Percentiles rank a stretch among this genome's conserved stretches.
Conservation (phyloP, 257 asterid species). For the Gentiana macrophylla region DNA sequence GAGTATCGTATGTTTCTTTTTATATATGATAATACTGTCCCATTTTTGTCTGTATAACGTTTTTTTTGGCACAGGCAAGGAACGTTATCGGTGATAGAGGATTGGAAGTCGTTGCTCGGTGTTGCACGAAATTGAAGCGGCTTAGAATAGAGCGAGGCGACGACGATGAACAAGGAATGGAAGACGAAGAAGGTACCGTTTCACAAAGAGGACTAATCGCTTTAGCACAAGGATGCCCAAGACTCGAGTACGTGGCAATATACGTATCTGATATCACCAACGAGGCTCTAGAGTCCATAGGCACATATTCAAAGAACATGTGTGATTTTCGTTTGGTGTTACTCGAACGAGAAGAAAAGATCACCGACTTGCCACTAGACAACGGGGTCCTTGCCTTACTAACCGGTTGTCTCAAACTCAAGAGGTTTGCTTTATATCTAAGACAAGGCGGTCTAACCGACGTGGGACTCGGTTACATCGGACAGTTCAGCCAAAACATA, state of each 20-base stretch:
- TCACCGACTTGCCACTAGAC: slow-evolving; percentile 73
- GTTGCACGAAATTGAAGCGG: slow-evolving; percentile 41
- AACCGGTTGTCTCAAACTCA: slow-evolving; percentile 52
- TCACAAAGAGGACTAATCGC: slow-evolving; percentile 53
- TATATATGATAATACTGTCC: slow-evolving; percentile 2
- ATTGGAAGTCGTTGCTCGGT: slow-evolving; percentile 50
- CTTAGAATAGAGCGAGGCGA: slow-evolving; percentile 54
- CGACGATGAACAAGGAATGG: slow-evolving; percentile 53
- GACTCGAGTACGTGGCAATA: slow-evolving; percentile 53
- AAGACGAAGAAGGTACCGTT: slow-evolving; percentile 57
- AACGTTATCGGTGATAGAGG: slow-evolving; percentile 86
- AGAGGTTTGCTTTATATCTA: slow-evolving; percentile 71
- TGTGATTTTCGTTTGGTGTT: slow-evolving; percentile 68
- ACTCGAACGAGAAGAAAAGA: slow-evolving; percentile 53
- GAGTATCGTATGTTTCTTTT: no score
- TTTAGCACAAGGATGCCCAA: slow-evolving; percentile 45
- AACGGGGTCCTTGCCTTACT: slow-evolving; percentile 63
- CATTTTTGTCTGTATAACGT: background rate
- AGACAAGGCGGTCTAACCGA: slow-evolving; percentile 73
- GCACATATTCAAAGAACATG: slow-evolving; percentile 45
- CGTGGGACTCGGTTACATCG: slow-evolving; percentile 61
- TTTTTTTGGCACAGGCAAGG: slow-evolving; percentile 39
- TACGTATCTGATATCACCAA: slow-evolving; percentile 58
- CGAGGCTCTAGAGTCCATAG: slow-evolving; percentile 51
- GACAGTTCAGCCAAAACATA: slow-evolving; percentile 53